Evolutionary conservation across 2,329 filamentous ascomycete genomes (phyloP).

Genomic region (Colletotrichum gloeosporioides): DNA sequence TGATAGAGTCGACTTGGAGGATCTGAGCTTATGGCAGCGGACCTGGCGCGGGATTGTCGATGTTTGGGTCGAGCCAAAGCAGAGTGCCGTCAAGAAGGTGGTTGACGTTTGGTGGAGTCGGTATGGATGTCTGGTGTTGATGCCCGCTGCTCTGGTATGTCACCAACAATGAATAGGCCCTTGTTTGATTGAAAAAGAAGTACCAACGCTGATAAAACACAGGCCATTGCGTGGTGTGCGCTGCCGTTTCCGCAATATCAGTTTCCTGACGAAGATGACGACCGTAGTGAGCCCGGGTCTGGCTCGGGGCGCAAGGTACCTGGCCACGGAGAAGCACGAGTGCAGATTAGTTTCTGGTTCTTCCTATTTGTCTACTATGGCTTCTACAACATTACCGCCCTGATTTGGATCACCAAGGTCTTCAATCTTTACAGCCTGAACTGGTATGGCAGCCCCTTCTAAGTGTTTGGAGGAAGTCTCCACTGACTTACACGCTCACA

Average conservation of each 20-base stretch:
- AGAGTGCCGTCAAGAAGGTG: slow-evolving; percentile 61
- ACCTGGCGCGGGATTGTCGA: slow-evolving; percentile 46
- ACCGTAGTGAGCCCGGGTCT: slow-evolving; percentile 29
- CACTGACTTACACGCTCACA: slow-evolving; percentile 21
- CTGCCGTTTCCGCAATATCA: slow-evolving; percentile 70
- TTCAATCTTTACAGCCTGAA: slow-evolving; percentile 76
- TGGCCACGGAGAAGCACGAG: slow-evolving; percentile 67
- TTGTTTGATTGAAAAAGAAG: slow-evolving; percentile 19
- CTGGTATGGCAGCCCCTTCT: slow-evolving; percentile 45
- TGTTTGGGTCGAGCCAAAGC: slow-evolving; percentile 66
- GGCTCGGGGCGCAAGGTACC: slow-evolving; percentile 49
- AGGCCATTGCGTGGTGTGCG: slow-evolving; percentile 70
- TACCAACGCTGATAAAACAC: not conserved
- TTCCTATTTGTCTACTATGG: slow-evolving; percentile 74
- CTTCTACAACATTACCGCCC: slow-evolving; percentile 70
- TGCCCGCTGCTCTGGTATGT: slow-evolving; percentile 66
- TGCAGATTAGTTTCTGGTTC: slow-evolving; percentile 75
- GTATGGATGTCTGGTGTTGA: slow-evolving; percentile 63
- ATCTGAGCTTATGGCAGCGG: slow-evolving; percentile 38
- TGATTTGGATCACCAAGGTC: slow-evolving; percentile 75
- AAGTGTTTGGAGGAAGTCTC: not conserved
- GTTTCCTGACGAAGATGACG: slow-evolving; percentile 48
- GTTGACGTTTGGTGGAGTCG: slow-evolving; percentile 69
- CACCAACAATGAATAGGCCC: not conserved
- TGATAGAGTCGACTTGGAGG: slow-evolving; percentile 35